Conservation (phyloP, 2,329 filamentous ascomycete species). For the Alternaria metachromatica region DNA sequence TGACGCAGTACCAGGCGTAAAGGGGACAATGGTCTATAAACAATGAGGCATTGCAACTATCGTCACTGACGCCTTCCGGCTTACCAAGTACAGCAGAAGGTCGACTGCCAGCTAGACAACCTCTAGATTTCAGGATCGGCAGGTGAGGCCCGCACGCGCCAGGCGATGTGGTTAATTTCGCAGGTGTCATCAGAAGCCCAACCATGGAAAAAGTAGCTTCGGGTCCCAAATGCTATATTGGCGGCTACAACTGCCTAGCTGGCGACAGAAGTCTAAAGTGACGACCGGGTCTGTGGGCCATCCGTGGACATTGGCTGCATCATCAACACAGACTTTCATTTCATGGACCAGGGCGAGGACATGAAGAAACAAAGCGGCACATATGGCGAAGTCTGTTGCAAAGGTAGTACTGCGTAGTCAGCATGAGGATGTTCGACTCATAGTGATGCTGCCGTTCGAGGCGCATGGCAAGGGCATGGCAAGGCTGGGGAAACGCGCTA, state of each 20-base stretch:
- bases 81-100: not conserved
- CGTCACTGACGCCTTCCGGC: not conserved
- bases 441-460: not conserved
- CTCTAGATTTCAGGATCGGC: not conserved
- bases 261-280: not conserved
- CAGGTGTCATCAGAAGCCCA: not conserved
- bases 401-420: not conserved
- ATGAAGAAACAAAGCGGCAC: not conserved
- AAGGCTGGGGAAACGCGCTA: conserved; percentile 1
- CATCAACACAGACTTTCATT: not conserved
- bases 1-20: not conserved
- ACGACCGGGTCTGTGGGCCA: conserved; percentile 4
- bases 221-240: not conserved
- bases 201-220: not conserved
- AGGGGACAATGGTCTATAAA: not conserved
- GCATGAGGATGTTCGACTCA: not conserved
- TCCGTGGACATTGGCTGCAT: not conserved
- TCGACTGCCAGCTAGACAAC: not conserved
- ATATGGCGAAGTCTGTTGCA: not conserved
- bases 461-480: not conserved
- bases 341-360: not conserved
- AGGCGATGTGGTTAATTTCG: not conserved
- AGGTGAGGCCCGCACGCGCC: not conserved
- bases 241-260: not conserved
- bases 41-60: not conserved